Evolutionary conservation across 2,329 filamentous ascomycete species (phyloP), one percentile per base, ranked within the genome.

Genomic region (Talaromyces sp.): DNA sequence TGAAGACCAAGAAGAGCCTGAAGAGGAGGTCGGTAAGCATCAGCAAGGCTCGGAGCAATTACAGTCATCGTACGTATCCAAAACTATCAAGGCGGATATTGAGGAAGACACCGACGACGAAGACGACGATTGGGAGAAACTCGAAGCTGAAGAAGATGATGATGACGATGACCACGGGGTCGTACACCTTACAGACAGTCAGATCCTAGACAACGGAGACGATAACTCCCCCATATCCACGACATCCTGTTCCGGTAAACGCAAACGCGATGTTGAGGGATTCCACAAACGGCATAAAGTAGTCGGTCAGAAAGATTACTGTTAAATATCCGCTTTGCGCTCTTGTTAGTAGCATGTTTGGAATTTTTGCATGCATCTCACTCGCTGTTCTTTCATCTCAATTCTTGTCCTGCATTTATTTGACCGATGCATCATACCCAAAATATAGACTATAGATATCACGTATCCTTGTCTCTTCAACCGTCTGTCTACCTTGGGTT

Each of bases 121-220:
- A 7, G 51, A 76, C 51, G 73, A 74, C n/a, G 74, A 73, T 33
- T 76, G 74, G 74, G 73, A 75, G 57, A 75, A 74, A 60, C 67
- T 76, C 13, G 73, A 75, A 58, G 67, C 63, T 1, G 68, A 72
- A 37, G 73, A 75, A 9, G 66, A 70, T 13, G 69, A 70, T 13
- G 69, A 70, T 31, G 58, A 64, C 5, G 71, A 67, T 28, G 66
- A 70, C 22, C 66, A 70, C 52, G 70, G 67, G 2, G 63, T 72
- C 9, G 67, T 68, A 45, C 62, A 64, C 22, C 61, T 75, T 36
- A 62, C 65, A 11, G 73, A 71, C 5, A 75, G 72, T 21, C 68
- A 62, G 37, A 55, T 69, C 11, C 51, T 73, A 19, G 69, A 73
- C 37, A 36, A 45, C 15, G 60, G 66, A 43, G 60, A 68, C 45